These are phyloP conservation scores for Colletotrichum sp. DNA, from an alignment of 2,329 filamentous ascomycete genomes.

Conservation along the genomic window DNA sequence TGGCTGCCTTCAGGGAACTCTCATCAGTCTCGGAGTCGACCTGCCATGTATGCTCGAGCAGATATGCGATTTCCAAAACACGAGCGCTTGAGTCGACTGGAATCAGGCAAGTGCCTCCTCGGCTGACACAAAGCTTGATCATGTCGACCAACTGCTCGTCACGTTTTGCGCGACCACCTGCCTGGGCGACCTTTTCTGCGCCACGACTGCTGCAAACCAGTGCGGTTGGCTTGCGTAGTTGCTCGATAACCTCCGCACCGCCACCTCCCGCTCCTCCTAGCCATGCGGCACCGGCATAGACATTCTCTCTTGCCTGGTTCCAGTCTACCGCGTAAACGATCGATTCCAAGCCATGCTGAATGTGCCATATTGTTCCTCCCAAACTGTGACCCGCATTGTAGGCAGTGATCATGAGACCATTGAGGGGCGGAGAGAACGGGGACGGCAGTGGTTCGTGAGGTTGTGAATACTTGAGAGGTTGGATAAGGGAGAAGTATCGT, in stretches of 20 bases:
- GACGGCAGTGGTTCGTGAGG: slow-evolving; percentile 89
- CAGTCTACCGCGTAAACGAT: slow-evolving; percentile 98
- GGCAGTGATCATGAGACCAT: slow-evolving; percentile 91
- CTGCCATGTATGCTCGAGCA: slow-evolving; percentile 92
- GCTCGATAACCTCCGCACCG: slow-evolving; percentile 90
- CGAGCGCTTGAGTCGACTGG: slow-evolving; percentile 96
- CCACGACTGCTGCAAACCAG: slow-evolving; percentile 90
- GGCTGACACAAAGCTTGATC: slow-evolving; percentile 76
- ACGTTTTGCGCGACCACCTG: slow-evolving; percentile 77
- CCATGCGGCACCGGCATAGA: slow-evolving; percentile 92
- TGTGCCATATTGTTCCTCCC: slow-evolving; percentile 98
- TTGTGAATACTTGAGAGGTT: slow-evolving; percentile 95
- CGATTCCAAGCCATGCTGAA: slow-evolving; percentile 94
- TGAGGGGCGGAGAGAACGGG: slow-evolving; percentile 85
- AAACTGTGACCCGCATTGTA: slow-evolving; percentile 97
- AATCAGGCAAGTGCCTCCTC: slow-evolving; percentile 89
- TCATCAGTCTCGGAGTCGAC: slow-evolving; percentile 60
- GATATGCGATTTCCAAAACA: slow-evolving; percentile 87
- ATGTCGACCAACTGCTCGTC: slow-evolving; percentile 86
- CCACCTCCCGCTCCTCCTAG: slow-evolving; percentile 80
- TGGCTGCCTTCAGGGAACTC: slow-evolving; percentile 55
- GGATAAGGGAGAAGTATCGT: slow-evolving; percentile 87
- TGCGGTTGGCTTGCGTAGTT: slow-evolving; percentile 89
- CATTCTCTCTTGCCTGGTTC: slow-evolving; percentile 97
- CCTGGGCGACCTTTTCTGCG: slow-evolving; percentile 70